Conservation (phyloP, 148 eudicot species). For the Beta vulgaris region DNA sequence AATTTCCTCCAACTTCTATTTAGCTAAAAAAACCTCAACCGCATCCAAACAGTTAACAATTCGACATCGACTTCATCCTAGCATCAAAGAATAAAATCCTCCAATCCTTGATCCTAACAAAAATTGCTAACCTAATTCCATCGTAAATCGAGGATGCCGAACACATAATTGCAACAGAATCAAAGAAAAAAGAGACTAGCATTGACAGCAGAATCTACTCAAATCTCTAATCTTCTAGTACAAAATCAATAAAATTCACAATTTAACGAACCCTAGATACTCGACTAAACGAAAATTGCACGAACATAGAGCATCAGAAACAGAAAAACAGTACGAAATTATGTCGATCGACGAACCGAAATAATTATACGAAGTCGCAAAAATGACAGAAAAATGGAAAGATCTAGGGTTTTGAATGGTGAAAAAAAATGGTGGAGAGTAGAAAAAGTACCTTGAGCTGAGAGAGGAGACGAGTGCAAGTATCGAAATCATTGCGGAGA, state of each 20-base stretch:
- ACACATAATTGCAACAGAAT: neutral
- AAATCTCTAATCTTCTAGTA: neutral
- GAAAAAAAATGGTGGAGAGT: neutral
- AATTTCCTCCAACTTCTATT: no score
- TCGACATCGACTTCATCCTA: no score
- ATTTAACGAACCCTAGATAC: neutral
- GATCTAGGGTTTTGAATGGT: conserved; percentile 22
- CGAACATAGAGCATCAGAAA: neutral
- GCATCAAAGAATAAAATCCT: no score
- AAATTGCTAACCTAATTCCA: neutral
- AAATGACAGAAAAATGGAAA: neutral
- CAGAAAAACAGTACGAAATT: neutral
- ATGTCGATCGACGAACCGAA: neutral
- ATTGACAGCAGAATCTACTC: neutral
- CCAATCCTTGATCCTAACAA: neutral
- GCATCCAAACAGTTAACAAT: no score
- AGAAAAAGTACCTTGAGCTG: conserved; percentile 62
- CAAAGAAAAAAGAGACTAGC: neutral
- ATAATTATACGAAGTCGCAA: neutral
- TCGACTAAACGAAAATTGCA: neutral
- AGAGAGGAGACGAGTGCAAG: conserved; percentile 50
- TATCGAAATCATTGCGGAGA: conserved; percentile 62
- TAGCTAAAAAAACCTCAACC: no score
- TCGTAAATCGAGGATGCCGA: neutral
- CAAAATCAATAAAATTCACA: neutral